Base-by-base conservation (phyloP, 768 basidiomycete species). In the Lactifluus volemus region DNA sequence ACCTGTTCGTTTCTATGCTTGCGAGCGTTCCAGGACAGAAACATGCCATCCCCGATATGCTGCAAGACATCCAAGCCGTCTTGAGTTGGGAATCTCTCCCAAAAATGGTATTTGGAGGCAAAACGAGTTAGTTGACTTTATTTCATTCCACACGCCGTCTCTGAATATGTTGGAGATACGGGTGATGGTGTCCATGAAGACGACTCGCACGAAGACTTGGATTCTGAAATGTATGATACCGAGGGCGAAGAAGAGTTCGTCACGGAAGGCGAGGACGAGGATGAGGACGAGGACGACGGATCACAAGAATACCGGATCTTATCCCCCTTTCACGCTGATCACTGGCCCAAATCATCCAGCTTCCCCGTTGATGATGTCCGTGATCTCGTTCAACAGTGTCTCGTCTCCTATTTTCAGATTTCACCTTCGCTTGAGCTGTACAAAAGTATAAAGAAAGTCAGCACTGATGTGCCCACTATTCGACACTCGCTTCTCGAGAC, bases 1-100 rank as follows among this genome's bases (percentile, higher is more conserved):
- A 88, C 61, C 74, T 87, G 19, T 81, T 87, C 62, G 68, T 88
- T 9, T 79, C 78, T 29, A 71, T 87, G 69, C 76, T 82, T 8
- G 77, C 78, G 0, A 71, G 66, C 60, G 69, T 76, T 64, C 55
- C 70, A 44, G 56, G 67, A 66, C 61, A 69, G 49, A 65, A 71
- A 39, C 67, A 72, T 45, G 62, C 65, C 52, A 72, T 85, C 14
- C 76, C 78, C 0, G 74, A 78, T 7, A 84, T 86, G 78, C 70
- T 87, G 21, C 72, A 76, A n/a, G 84, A 86, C 59, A 81, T 87
- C 52, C 81, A 82, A 41, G 63, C 72, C 17, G 63, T 72, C 11
- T 68, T 82, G 65, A 80, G 81, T 8, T 82, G 84, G 79, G 68
- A 68, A 4, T 72, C 79, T 14, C 68, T 88, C 9, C 78, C 81